Percentiles rank a stretch among this genome's conserved stretches.
Evolutionary conservation across 78 protist species (phyloP).

Genomic region (Dictyostelium purpureum): DNA sequence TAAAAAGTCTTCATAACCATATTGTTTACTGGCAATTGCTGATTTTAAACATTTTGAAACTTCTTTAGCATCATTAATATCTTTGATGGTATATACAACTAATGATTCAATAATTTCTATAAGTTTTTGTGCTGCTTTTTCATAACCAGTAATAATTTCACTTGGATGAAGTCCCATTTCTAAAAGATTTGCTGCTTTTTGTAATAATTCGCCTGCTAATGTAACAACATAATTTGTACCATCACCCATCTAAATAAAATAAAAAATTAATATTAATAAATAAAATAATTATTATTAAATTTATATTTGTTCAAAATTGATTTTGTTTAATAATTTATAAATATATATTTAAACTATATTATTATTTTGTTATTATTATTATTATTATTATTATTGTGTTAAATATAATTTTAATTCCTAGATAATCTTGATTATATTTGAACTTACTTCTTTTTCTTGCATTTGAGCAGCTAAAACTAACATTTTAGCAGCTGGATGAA

Average conservation of each 20-base stretch:
- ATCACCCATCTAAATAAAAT: constrained; percentile 93
- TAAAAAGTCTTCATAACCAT: constrained; percentile 93
- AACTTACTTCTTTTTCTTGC: constrained; percentile 96
- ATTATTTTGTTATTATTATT: not conserved
- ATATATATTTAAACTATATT: not conserved
- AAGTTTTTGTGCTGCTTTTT: constrained; percentile 83
- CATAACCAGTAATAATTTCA: constrained; percentile 96
- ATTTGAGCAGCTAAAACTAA: constrained; percentile 95
- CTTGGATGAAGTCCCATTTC: constrained; percentile 93
- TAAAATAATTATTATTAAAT: no score
- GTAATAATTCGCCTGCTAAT: constrained; percentile 98
- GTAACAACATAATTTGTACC: constrained; percentile 97
- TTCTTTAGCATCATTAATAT: constrained; percentile 17
- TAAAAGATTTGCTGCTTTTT: constrained; percentile 93
- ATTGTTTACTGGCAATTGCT: constrained; percentile 94
- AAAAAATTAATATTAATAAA: not conserved
- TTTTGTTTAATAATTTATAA: no score
- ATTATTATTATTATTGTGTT: not conserved
- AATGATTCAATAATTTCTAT: constrained; percentile 81
- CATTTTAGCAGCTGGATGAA: constrained; percentile 99
- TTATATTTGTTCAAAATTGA: no score
- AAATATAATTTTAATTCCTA: no score
- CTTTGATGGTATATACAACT: constrained; percentile 26
- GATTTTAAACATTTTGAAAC: constrained; percentile 86
- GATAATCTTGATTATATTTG: not conserved